Evolutionary conservation across 208 protist genomes (phyloP).

Genomic region (Crithidia mellificae): DNA sequence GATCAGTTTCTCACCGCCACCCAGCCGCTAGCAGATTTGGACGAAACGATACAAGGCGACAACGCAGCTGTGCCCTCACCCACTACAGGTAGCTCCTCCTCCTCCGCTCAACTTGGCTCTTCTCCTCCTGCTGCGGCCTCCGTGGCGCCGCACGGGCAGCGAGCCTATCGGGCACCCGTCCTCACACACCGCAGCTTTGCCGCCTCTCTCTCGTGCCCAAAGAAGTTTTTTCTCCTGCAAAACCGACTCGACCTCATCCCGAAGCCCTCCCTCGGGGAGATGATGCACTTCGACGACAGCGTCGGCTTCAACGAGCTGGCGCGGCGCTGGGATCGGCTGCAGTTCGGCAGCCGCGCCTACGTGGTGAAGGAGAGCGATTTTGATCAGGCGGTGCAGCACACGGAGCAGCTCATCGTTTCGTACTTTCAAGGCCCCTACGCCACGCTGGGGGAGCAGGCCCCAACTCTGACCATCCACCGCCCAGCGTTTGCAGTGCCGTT

Average conservation of each 20-base stretch:
- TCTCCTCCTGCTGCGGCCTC: neutral
- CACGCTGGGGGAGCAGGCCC: conserved; percentile 78
- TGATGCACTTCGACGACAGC: conserved; percentile 80
- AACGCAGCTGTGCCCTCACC: neutral
- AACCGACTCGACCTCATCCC: conserved; percentile 63
- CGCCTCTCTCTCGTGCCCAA: conserved; percentile 77
- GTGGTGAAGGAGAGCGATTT: conserved; percentile 68
- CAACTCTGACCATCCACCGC: conserved; percentile 82
- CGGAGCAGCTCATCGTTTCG: conserved; percentile 64
- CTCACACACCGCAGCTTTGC: conserved; percentile 69
- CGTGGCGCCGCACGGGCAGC: conserved; percentile 2
- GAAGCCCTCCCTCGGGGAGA: conserved; percentile 69
- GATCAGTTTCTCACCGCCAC: conserved; percentile 38
- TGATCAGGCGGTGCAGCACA: conserved; percentile 67
- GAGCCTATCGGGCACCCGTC: conserved; percentile 10
- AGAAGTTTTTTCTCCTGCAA: conserved; percentile 85
- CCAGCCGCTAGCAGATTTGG: conserved; percentile 63
- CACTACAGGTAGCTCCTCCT: too few species aligned
- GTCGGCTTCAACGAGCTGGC: conserved; percentile 89
- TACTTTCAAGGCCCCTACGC: conserved; percentile 84
- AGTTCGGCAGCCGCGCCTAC: conserved; percentile 84
- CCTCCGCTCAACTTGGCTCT: neutral
- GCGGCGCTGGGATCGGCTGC: conserved; percentile 82
- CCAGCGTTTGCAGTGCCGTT: conserved; percentile 77
- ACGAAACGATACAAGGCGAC: conserved; percentile 51